Percentiles rank a stretch among this genome's conserved stretches.
These are phyloP conservation scores for Populus pruinosa DNA, from an alignment of 345 rosid species.

Conservation along the genomic window DNA sequence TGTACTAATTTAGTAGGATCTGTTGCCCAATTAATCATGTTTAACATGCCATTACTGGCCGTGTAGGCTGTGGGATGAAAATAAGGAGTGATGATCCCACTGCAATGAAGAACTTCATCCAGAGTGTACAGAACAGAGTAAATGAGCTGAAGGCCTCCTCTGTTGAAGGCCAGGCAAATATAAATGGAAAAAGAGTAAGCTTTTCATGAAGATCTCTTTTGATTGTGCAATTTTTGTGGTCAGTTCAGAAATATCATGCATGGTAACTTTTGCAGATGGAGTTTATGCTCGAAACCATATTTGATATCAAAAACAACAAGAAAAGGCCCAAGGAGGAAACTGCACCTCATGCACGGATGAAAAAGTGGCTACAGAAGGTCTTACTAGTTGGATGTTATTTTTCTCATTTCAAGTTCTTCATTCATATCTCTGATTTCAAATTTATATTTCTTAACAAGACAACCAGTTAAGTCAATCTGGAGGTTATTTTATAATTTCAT, in stretches of 20 bases:
- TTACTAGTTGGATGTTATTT: background rate
- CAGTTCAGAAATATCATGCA: conserved; percentile 1
- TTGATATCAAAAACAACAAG: conserved; percentile 90
- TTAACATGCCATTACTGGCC: background rate
- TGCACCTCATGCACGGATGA: conserved; percentile 59
- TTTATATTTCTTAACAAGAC: background rate
- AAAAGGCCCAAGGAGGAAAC: conserved; percentile 70
- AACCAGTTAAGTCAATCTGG: background rate
- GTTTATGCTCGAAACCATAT: conserved; percentile 88
- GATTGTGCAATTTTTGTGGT: conserved; percentile 2
- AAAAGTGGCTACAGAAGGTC: conserved; percentile 97
- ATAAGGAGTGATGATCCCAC: conserved; percentile 83
- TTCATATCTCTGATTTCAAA: background rate
- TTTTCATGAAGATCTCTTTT: background rate
- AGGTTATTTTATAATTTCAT: background rate
- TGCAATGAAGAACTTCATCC: conserved; percentile 78
- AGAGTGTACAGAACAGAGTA: conserved; percentile 70
- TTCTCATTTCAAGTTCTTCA: background rate
- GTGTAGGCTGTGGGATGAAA: conserved; percentile 89
- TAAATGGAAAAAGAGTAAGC: conserved; percentile 59
- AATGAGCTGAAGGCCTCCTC: conserved; percentile 60
- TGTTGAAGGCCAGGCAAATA: conserved; percentile 36
- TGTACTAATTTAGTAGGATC: background rate
- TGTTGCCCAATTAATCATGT: background rate
- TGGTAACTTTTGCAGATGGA: conserved; percentile 63